phyloP scores from a whole-genome alignment of 352 stramenopile genomes.

The Pythium folliculosum region DNA sequence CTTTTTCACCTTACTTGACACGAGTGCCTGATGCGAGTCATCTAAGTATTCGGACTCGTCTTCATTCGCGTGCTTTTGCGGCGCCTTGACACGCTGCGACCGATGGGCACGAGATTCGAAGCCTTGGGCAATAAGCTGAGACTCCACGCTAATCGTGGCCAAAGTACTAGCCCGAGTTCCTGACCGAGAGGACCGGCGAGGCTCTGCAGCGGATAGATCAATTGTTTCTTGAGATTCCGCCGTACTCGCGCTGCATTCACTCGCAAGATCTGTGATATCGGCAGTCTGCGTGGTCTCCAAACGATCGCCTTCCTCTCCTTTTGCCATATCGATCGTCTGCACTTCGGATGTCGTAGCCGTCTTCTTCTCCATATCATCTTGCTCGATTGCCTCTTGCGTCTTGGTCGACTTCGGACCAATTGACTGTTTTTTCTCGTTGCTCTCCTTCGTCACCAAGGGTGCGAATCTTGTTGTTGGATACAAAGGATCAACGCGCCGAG shows the following conservation, averaged over 20 bases:
- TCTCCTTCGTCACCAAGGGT: slow-evolving; percentile 17
- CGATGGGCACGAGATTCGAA: slow-evolving; percentile 16
- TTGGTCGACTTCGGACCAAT: neutral
- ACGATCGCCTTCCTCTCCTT: neutral
- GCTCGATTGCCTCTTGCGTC: neutral
- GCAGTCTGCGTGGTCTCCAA: neutral
- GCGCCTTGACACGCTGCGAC: neutral
- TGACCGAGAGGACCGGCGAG: slow-evolving; percentile 56
- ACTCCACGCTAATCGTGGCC: slow-evolving; percentile 53
- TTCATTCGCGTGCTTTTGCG: slow-evolving; percentile 7
- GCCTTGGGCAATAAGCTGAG: slow-evolving; percentile 30
- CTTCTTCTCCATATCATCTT: neutral
- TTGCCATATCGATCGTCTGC: neutral
- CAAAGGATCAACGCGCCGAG: slow-evolving; percentile 56
- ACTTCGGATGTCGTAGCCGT: neutral
- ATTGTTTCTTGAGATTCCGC: slow-evolving; percentile 17
- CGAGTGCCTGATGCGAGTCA: slow-evolving; percentile 47
- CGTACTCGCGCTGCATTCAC: slow-evolving; percentile 21
- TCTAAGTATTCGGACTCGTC: slow-evolving; percentile 74
- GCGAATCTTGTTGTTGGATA: slow-evolving; percentile 55
- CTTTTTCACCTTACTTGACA: slow-evolving; percentile 46
- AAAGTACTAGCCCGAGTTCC: slow-evolving; percentile 59
- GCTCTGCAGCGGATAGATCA: slow-evolving; percentile 15
- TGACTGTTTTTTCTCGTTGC: neutral
- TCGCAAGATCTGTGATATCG: slow-evolving; percentile 20